Evolutionary conservation across 2,329 filamentous ascomycete species (phyloP).

Genomic region (Penicillium hesseltinei): DNA sequence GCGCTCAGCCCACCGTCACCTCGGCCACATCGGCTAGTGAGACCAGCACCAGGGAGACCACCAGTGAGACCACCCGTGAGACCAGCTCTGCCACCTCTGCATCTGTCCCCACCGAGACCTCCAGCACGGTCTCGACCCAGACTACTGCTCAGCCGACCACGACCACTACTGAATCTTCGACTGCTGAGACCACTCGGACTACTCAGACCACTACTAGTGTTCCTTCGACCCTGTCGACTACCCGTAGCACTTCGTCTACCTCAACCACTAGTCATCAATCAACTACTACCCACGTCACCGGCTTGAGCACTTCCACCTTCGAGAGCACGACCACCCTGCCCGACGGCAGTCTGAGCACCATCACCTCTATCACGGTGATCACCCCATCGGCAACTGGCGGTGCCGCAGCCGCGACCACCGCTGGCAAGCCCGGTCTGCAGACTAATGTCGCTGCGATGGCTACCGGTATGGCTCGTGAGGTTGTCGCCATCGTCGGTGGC

Average conservation of each 20-base stretch:
- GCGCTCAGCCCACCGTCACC: constrained; percentile 16
- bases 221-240: constrained; percentile 20
- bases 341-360: constrained; percentile 43
- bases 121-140: background rate
- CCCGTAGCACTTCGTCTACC: constrained; percentile 14
- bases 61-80: background rate
- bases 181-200: constrained; percentile 5
- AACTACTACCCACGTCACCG: constrained; percentile 24
- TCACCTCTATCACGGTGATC: constrained; percentile 48
- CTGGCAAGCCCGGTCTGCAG: constrained; percentile 40
- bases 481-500: constrained; percentile 42
- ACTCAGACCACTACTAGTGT: constrained; percentile 14
- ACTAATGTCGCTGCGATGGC: constrained; percentile 33
- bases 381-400: constrained; percentile 31
- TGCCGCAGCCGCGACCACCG: constrained; percentile 21
- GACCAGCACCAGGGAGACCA: background rate
- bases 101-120: background rate
- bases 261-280: constrained; percentile 8
- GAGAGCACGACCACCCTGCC: constrained; percentile 43
- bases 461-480: constrained; percentile 33
- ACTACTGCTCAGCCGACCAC: constrained; percentile 31
- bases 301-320: constrained; percentile 40
- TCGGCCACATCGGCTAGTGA: constrained; percentile 11
- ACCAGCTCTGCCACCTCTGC: constrained; percentile 2
- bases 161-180: constrained; percentile 9